phyloP scores from a whole-genome alignment of 371 early-diverging fungal genomes.

The Funneliformis caledonium region DNA sequence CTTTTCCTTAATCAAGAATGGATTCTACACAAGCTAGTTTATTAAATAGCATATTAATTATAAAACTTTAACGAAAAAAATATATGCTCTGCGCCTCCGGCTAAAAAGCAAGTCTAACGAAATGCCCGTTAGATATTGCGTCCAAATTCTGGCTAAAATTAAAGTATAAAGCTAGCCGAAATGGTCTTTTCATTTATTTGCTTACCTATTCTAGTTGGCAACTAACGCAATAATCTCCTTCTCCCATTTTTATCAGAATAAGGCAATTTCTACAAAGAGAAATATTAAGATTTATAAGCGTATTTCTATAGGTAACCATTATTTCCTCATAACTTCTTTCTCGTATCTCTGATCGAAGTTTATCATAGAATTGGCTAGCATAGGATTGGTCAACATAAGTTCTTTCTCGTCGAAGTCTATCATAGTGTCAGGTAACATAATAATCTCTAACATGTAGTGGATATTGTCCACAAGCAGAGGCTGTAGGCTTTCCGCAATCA shows the following conservation, averaged over 20 bases:
- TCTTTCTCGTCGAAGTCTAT: neutral
- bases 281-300: slow-evolving; percentile 18
- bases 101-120: too few species aligned
- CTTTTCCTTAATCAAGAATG: neutral
- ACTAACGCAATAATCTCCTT: slow-evolving; percentile 24
- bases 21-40: neutral
- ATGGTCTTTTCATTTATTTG: neutral
- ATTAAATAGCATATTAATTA: too few species aligned
- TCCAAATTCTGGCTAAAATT: neutral
- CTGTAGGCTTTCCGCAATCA: slow-evolving; percentile 7
- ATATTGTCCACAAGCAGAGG: slow-evolving; percentile 5
- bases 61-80: too few species aligned
- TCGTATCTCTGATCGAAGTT: neutral
- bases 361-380: too few species aligned
- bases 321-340: slow-evolving; percentile 15
- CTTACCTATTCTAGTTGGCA: slow-evolving; percentile 21
- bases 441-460: slow-evolving; percentile 2
- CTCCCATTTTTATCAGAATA: slow-evolving; percentile 4
- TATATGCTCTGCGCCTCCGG: too few species aligned
- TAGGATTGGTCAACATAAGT: too few species aligned
- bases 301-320: neutral
- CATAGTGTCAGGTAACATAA: slow-evolving; percentile 14
- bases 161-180: neutral
- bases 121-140: neutral
- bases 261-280: slow-evolving; percentile 2